Percentiles rank a stretch among this genome's conserved stretches.
Conservation (phyloP, 768 basidiomycete species). For the Phanerodontia chrysosporium region DNA sequence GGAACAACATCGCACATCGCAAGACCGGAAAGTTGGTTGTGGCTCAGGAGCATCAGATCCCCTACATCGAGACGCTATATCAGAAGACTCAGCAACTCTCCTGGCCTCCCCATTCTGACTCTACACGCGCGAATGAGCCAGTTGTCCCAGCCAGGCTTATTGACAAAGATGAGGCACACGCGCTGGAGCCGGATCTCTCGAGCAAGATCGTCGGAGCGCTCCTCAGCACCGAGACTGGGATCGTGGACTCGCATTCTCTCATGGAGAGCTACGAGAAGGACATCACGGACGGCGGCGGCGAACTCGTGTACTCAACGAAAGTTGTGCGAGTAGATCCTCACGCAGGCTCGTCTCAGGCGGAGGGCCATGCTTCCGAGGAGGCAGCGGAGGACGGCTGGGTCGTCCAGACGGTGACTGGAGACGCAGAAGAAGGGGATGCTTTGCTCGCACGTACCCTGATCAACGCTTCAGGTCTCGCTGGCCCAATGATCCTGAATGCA, state of each 20-base stretch:
- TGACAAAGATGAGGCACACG: constrained; percentile 57
- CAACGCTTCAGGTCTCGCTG: constrained; percentile 78
- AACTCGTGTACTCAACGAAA: constrained; percentile 72
- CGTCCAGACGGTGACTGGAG: constrained; percentile 69
- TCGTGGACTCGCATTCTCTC: constrained; percentile 80
- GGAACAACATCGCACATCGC: constrained; percentile 57
- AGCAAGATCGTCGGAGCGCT: constrained; percentile 65
- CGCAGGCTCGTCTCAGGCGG: constrained; percentile 19
- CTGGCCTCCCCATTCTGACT: constrained; percentile 43
- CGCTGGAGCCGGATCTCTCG: constrained; percentile 83
- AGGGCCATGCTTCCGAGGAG: constrained; percentile 22
- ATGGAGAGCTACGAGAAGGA: constrained; percentile 84
- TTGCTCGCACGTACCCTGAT: constrained; percentile 73
- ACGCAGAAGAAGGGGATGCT: constrained; percentile 47
- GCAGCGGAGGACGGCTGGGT: constrained; percentile 72
- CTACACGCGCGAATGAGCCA: constrained; percentile 21
- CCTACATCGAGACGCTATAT: constrained; percentile 70
- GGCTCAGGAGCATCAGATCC: constrained; percentile 59
- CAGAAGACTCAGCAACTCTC: constrained; percentile 52
- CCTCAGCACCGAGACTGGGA: constrained; percentile 84
- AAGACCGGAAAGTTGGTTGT: constrained; percentile 91
- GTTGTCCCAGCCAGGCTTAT: constrained; percentile 67
- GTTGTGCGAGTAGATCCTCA: constrained; percentile 82
- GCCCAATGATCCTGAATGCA: constrained; percentile 66
- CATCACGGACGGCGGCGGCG: constrained; percentile 61